Conservation (phyloP, 2,329 filamentous ascomycete genomes). For the Pestalotiopsis sp. region DNA sequence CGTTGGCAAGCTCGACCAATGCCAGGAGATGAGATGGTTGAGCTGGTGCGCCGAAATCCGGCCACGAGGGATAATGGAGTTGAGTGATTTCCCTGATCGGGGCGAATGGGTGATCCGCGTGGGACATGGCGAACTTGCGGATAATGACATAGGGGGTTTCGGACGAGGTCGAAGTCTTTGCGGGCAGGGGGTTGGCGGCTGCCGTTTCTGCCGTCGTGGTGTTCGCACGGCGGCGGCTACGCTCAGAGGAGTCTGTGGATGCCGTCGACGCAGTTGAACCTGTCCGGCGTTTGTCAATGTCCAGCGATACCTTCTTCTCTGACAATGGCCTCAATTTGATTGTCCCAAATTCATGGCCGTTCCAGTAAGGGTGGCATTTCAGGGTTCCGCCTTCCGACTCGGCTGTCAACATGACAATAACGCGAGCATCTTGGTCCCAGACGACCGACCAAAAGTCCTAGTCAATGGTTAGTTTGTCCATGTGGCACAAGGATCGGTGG, state of each 20-base stretch:
- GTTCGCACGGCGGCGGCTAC: conserved; percentile 54
- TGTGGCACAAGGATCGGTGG: not conserved
- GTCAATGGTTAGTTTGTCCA: conserved; percentile 28
- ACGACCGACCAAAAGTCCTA: conserved; percentile 98
- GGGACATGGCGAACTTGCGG: conserved; percentile 83
- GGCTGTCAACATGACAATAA: conserved; percentile 95
- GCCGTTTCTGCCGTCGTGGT: conserved; percentile 48
- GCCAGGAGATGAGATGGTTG: conserved; percentile 85
- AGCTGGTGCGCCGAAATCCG: conserved; percentile 91
- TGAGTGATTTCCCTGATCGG: conserved; percentile 93
- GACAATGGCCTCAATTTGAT: conserved; percentile 77
- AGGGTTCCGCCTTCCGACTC: conserved; percentile 91
- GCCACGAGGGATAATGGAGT: conserved; percentile 94
- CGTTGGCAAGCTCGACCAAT: conserved; percentile 85
- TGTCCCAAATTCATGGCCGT: conserved; percentile 74
- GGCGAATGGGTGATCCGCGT: conserved; percentile 76
- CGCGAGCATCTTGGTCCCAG: conserved; percentile 94
- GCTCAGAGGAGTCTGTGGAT: conserved; percentile 32
- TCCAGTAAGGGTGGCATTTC: conserved; percentile 96
- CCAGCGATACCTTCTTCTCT: conserved; percentile 80
- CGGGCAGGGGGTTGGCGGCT: conserved; percentile 29
- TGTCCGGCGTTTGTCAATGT: conserved; percentile 60
- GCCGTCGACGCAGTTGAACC: conserved; percentile 37
- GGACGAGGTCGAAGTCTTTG: conserved; percentile 28
- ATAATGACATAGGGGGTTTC: conserved; percentile 79